Evolutionary conservation across 2,329 filamentous ascomycete genomes (phyloP).

Genomic region (Mycocentrospora acerina): DNA sequence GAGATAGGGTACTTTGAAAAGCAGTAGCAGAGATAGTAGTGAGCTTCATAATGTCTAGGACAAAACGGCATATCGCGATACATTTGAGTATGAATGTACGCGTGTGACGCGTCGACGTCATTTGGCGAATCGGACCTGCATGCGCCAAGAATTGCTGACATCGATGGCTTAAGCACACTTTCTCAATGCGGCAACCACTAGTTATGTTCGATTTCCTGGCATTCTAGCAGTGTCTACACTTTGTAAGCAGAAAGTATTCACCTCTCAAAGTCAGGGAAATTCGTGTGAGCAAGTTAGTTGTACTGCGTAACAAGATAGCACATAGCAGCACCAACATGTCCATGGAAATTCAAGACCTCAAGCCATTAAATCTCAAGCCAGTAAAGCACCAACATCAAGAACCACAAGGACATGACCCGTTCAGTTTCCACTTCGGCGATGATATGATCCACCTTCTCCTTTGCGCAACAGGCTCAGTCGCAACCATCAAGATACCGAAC

Average conservation of each 20-base stretch:
- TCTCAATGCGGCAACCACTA: no score
- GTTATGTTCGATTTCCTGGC: no score
- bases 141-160: not conserved
- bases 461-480: slow-evolving; percentile 73
- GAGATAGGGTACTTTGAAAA: slow-evolving; percentile 24
- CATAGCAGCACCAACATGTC: slow-evolving; percentile 21
- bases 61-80: no score
- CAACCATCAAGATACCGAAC: slow-evolving; percentile 72
- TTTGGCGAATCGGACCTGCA: no score
- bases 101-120: no score
- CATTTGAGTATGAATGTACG: no score
- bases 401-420: slow-evolving; percentile 15
- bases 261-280: no score
- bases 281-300: no score
- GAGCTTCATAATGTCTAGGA: no score
- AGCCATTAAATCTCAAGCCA: slow-evolving; percentile 30
- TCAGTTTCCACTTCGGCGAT: slow-evolving; percentile 31
- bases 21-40: slow-evolving; percentile 14
- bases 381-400: slow-evolving; percentile 25
- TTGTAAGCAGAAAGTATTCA: no score
- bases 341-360: slow-evolving; percentile 24
- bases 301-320: slow-evolving; percentile 1
- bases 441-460: slow-evolving; percentile 61
- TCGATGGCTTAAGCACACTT: no score
- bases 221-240: no score